These are phyloP conservation scores for Blastobotrys buckinghamii DNA, from an alignment of 1,139 yeast genomes.

Conservation along the genomic window DNA sequence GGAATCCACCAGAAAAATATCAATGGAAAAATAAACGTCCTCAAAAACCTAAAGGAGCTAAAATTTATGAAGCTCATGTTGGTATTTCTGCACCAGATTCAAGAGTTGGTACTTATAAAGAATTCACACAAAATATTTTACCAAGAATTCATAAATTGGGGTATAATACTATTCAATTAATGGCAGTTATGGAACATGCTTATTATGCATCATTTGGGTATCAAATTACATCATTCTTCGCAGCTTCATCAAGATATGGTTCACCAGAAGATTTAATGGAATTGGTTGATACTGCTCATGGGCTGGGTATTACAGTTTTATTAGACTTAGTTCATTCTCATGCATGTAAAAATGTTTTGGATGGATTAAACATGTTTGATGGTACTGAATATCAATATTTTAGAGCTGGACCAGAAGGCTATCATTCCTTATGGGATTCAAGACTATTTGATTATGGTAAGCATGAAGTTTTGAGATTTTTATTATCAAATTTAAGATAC, in stretches of 20 bases:
- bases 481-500: conserved; percentile 80
- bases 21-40: conserved; percentile 48
- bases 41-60: conserved; percentile 63
- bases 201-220: conserved; percentile 97
- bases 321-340: conserved; percentile 95
- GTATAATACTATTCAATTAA: conserved; percentile 86
- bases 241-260: conserved; percentile 83
- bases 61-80: conserved; percentile 92
- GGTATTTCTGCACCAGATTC: conserved; percentile 94
- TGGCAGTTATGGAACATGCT: conserved; percentile 99
- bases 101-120: conserved; percentile 73
- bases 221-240: conserved; percentile 90
- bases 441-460: conserved; percentile 84
- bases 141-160: conserved; percentile 85
- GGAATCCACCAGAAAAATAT: conserved; percentile 72
- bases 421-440: conserved; percentile 92
- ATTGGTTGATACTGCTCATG: conserved; percentile 86
- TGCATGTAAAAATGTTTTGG: conserved; percentile 89
- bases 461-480: conserved; percentile 83
- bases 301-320: conserved; percentile 77
- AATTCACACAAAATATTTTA: conserved; percentile 70
- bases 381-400: conserved; percentile 95
- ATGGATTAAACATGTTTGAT: conserved; percentile 88
- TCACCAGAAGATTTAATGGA: conserved; percentile 92
- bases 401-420: conserved; percentile 81